These are phyloP conservation scores for Fomitopsis pulvina DNA, from an alignment of 768 basidiomycete genomes.

Conservation along the genomic window DNA sequence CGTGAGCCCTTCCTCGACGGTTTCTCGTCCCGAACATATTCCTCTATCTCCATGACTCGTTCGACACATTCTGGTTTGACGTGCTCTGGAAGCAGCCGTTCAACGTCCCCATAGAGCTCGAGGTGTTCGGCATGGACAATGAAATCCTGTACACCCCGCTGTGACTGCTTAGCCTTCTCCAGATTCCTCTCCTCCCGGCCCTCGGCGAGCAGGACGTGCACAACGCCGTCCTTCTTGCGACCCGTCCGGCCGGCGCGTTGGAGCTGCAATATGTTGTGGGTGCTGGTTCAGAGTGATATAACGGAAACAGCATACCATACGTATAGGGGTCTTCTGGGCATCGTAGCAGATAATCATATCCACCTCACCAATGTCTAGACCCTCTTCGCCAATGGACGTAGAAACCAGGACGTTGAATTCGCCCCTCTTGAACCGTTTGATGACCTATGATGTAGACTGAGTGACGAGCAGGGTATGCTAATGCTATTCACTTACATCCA, in stretches of 20 bases:
- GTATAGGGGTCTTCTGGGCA: constrained; percentile 91
- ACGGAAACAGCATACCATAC: constrained; percentile 62
- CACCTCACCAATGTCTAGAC: constrained; percentile 95
- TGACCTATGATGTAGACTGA: constrained; percentile 46
- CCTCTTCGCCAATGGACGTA: constrained; percentile 97
- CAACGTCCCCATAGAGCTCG: constrained; percentile 90
- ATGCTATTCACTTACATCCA: constrained; percentile 47
- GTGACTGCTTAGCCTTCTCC: constrained; percentile 78
- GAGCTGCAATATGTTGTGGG: constrained; percentile 43
- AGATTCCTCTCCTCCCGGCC: constrained; percentile 88
- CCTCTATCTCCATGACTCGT: constrained; percentile 76
- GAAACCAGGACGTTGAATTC: constrained; percentile 90
- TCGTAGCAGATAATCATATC: constrained; percentile 97
- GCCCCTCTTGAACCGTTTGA: constrained; percentile 80
- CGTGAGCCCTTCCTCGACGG: constrained; percentile 28
- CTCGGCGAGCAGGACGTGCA: constrained; percentile 90
- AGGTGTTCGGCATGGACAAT: constrained; percentile 83
- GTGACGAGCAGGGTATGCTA: not conserved
- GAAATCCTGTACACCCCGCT: constrained; percentile 82
- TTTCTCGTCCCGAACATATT: constrained; percentile 44
- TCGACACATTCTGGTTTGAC: constrained; percentile 73
- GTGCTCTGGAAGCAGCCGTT: constrained; percentile 74
- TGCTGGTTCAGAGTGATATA: not conserved
- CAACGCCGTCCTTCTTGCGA: constrained; percentile 79
- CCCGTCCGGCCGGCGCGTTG: constrained; percentile 96